phyloP scores from a whole-genome alignment of 1,139 yeast species.

The Pichia sp. region DNA sequence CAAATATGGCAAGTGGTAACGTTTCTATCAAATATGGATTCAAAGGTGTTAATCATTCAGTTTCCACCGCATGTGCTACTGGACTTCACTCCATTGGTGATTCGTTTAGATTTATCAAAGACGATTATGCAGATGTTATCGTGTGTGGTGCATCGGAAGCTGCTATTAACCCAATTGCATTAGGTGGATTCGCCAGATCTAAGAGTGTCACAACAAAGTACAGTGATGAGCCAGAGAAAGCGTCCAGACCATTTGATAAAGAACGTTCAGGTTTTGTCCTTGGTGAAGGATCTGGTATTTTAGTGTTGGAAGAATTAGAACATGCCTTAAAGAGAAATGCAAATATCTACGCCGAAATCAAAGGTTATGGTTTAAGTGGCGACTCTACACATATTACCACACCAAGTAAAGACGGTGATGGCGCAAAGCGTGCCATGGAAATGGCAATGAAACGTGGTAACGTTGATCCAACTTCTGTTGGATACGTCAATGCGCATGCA shows the following conservation, averaged over 20 bases:
- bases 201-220: conserved; percentile 69
- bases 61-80: conserved; percentile 95
- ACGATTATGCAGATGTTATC: conserved; percentile 83
- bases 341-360: conserved; percentile 73
- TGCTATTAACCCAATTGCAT: conserved; percentile 78
- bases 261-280: conserved; percentile 84
- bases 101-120: conserved; percentile 74
- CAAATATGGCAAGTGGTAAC: conserved; percentile 96
- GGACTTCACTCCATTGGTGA: conserved; percentile 96
- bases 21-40: conserved; percentile 75
- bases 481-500: conserved; percentile 94
- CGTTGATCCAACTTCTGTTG: conserved; percentile 47
- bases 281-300: conserved; percentile 88
- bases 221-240: conserved; percentile 58
- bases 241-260: conserved; percentile 88
- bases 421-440: conserved; percentile 82
- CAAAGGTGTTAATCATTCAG: conserved; percentile 85
- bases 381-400: conserved; percentile 96
- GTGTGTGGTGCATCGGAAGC: conserved; percentile 95
- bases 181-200: conserved; percentile 92
- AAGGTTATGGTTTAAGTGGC: conserved; percentile 88
- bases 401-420: conserved; percentile 78
- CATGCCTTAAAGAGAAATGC: conserved; percentile 70
- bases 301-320: conserved; percentile 72
- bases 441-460: conserved; percentile 61